Percentiles rank a stretch among this genome's conserved stretches.
Evolutionary conservation across 2,329 filamentous ascomycete species (phyloP).

Genomic region (Hypoxylon sp.): DNA sequence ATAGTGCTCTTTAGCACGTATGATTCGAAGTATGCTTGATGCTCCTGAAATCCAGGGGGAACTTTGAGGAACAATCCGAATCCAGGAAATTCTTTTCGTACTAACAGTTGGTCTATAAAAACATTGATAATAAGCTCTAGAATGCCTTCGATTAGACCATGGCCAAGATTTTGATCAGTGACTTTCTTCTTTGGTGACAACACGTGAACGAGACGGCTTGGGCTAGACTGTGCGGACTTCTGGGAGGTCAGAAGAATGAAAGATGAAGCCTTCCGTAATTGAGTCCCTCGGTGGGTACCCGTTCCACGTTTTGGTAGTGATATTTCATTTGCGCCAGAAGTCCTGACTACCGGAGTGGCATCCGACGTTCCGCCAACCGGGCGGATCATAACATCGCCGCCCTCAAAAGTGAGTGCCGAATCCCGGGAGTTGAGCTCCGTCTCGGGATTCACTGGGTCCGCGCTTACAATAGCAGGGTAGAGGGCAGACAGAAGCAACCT

Average conservation of each 20-base stretch:
- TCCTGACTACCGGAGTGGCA: conserved; percentile 79
- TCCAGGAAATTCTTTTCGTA: conserved; percentile 90
- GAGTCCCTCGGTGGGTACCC: conserved; percentile 65
- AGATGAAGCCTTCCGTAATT: conserved; percentile 85
- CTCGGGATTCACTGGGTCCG: conserved; percentile 85
- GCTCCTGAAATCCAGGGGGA: conserved; percentile 92
- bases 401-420: conserved; percentile 85
- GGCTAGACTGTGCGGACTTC: conserved; percentile 70
- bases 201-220: conserved; percentile 74
- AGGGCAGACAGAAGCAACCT: conserved; percentile 83
- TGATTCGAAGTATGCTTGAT: conserved; percentile 95
- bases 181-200: conserved; percentile 72
- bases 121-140: conserved; percentile 83
- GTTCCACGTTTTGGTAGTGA: conserved; percentile 58
- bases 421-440: conserved; percentile 89
- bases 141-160: conserved; percentile 80
- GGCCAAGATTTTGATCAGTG: conserved; percentile 68
- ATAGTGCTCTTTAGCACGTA: conserved; percentile 85
- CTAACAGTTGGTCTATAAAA: conserved; percentile 87
- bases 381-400: conserved; percentile 85
- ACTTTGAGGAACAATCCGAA: conserved; percentile 89
- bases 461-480: conserved; percentile 90
- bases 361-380: conserved; percentile 75
- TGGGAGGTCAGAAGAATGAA: conserved; percentile 89
- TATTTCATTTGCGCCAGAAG: conserved; percentile 70